Evolutionary conservation across 441 rosid genomes (phyloP), one percentile per base, ranked within the genome.

Genomic region (Croton laevigatus): DNA sequence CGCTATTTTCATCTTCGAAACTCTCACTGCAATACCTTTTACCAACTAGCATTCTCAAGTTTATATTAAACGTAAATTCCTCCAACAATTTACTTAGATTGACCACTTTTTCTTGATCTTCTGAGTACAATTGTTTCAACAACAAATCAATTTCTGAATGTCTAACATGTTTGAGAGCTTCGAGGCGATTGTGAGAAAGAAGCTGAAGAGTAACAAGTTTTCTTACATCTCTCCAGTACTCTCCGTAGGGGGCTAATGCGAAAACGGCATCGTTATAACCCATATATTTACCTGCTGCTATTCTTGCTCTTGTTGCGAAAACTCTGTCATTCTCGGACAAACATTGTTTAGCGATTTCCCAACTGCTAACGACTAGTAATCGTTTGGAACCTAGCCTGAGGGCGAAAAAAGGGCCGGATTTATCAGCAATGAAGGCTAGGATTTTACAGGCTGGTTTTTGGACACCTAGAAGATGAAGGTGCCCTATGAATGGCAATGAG

Each of bases 401-500:
- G 1, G 80, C 72, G 83, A 66, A 86, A 66, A 86, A 71, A 3
- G 95, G 82, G 54, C 94, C 94, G 7, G 51, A 65, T 64, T 55
- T 65, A 37, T 89, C 89, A 3, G 88, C 87, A 62, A 87, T 76
- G 66, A 81, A 80, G 11, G 76, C 92, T 1, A 89, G 83, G 70
- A 72, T 83, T 71, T 57, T 81, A 65, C 77, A 81, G 27, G 81
- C n/a, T 23, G 85, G 84, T 32, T 66, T 78, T 42, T 75, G 38
- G 67, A 72, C 79, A 0, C 69, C 44, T 5, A 87, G 85, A 62
- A 82, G 84, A 74, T 75, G 89, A 49, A 89, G 81, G 77, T 87
- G 95, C 6, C 91, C 95, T 14, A 89, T 69, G 16, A 89, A n/a
- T 4, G 92, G 95, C 85, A 76, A 85, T 44, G 88, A 77, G 2